These are phyloP conservation scores for Mentha longifolia DNA, from an alignment of 257 asterid genomes.

Conservation along the genomic window DNA sequence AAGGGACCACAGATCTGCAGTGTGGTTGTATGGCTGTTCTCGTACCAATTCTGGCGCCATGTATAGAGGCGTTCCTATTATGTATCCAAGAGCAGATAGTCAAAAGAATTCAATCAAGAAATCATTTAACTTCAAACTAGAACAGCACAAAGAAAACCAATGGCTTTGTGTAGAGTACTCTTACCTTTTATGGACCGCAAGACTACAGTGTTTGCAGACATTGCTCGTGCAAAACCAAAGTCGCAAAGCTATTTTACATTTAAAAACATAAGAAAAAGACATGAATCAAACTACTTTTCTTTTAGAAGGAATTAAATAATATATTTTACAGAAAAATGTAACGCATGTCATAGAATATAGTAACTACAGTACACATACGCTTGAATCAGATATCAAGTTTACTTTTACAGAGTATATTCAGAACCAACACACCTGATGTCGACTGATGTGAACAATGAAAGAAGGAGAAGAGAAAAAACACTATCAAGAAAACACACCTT, in stretches of 20 bases:
- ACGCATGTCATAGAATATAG: neutral
- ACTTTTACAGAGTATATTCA: neutral
- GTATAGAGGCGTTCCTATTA: constrained; percentile 92
- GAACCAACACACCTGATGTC: neutral
- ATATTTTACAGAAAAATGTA: neutral
- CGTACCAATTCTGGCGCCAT: constrained; percentile 99
- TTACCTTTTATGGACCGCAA: constrained; percentile 93
- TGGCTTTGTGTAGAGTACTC: constrained; percentile 27
- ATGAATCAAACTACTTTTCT: constrained; percentile 22
- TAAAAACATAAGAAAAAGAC: constrained; percentile 29
- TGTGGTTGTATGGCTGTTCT: constrained; percentile 99
- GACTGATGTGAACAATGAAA: constrained; percentile 22
- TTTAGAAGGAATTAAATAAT: constrained; percentile 11
- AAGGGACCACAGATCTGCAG: constrained; percentile 99
- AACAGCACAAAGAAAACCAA: constrained; percentile 16
- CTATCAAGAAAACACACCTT: constrained; percentile 59
- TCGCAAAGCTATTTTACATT: constrained; percentile 76
- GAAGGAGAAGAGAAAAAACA: neutral
- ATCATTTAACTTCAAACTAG: constrained; percentile 15
- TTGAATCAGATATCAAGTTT: constrained; percentile 1
- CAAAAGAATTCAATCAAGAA: constrained; percentile 34
- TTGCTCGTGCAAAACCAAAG: constrained; percentile 97
- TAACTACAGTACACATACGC: neutral
- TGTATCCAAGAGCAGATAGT: constrained; percentile 32
- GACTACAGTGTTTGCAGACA: constrained; percentile 97